A percentile compares a stretch with the other conserved stretches of the same genome.
Conservation (phyloP, 2,329 filamentous ascomycete genomes). For the Talaromyces sp. region DNA sequence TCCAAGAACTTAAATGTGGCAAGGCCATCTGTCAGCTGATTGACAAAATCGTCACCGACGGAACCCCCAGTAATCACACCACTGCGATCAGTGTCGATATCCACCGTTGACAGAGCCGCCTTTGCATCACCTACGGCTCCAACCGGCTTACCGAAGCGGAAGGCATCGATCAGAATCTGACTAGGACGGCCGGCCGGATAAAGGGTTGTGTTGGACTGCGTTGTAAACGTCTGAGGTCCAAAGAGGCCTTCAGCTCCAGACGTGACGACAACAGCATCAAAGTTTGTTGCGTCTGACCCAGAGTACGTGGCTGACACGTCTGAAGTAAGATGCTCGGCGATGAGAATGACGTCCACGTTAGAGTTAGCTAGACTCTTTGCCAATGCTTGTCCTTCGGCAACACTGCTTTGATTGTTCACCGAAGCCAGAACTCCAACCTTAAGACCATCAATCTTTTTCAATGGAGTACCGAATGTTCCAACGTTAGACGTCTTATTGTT, state of each 20-base stretch:
- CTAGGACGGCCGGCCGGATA: slow-evolving; percentile 62
- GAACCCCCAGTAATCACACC: slow-evolving; percentile 35
- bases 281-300: slow-evolving; percentile 52
- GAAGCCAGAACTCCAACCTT: slow-evolving; percentile 61
- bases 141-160: slow-evolving; percentile 67
- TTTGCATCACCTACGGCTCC: slow-evolving; percentile 53
- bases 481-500: slow-evolving; percentile 62
- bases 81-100: slow-evolving; percentile 38
- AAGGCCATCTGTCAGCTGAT: slow-evolving; percentile 56
- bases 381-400: slow-evolving; percentile 51
- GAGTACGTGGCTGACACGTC: slow-evolving; percentile 64
- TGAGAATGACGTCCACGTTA: slow-evolving; percentile 56
- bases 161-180: slow-evolving; percentile 61
- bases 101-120: slow-evolving; percentile 41
- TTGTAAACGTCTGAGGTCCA: slow-evolving; percentile 24
- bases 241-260: slow-evolving; percentile 56
- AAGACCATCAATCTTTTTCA: slow-evolving; percentile 60
- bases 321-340: slow-evolving; percentile 55
- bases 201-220: slow-evolving; percentile 47
- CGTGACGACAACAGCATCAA: slow-evolving; percentile 53
- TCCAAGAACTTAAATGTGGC: slow-evolving; percentile 63
- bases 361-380: slow-evolving; percentile 36
- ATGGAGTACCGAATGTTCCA: slow-evolving; percentile 55
- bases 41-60: slow-evolving; percentile 41
- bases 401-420: slow-evolving; percentile 39